Conservation (phyloP, 1,284 basidiomycete genomes). For the Calocybe gambosa region DNA sequence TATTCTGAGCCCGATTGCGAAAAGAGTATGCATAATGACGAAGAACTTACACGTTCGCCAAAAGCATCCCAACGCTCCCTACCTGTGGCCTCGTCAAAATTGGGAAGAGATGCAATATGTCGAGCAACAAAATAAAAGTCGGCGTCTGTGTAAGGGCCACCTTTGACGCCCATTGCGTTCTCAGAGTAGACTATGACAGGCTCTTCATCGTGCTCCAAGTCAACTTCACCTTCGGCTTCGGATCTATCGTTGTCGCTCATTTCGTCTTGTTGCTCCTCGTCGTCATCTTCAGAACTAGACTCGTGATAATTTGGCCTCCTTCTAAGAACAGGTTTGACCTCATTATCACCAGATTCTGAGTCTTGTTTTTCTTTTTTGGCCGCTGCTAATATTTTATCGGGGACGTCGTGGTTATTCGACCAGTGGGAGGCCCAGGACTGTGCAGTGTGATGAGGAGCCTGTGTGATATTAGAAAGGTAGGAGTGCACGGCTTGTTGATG, state of each 20-base stretch:
- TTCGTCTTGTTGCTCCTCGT: conserved; percentile 25
- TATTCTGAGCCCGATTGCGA: not conserved
- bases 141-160: conserved; percentile 44
- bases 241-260: conserved; percentile 25
- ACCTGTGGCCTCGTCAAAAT: conserved; percentile 36
- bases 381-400: conserved; percentile 58
- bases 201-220: not conserved
- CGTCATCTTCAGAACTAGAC: conserved; percentile 32
- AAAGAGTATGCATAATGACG: not conserved
- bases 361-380: conserved; percentile 33
- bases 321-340: conserved; percentile 15
- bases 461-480: conserved; percentile 10
- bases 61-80: conserved; percentile 51
- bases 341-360: conserved; percentile 23
- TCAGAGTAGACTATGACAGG: conserved; percentile 34
- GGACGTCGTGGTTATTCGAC: conserved; percentile 52
- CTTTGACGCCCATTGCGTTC: conserved; percentile 45
- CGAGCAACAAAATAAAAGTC: conserved; percentile 53
- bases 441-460: conserved; percentile 57
- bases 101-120: conserved; percentile 42
- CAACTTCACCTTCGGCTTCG: conserved; percentile 1
- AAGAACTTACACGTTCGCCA: conserved; percentile 35
- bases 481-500: not conserved
- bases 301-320: conserved; percentile 34
- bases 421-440: conserved; percentile 60